These are phyloP conservation scores for Clonostachys rhizophaga DNA, from an alignment of 2,329 filamentous ascomycete species.

Conservation along the genomic window DNA sequence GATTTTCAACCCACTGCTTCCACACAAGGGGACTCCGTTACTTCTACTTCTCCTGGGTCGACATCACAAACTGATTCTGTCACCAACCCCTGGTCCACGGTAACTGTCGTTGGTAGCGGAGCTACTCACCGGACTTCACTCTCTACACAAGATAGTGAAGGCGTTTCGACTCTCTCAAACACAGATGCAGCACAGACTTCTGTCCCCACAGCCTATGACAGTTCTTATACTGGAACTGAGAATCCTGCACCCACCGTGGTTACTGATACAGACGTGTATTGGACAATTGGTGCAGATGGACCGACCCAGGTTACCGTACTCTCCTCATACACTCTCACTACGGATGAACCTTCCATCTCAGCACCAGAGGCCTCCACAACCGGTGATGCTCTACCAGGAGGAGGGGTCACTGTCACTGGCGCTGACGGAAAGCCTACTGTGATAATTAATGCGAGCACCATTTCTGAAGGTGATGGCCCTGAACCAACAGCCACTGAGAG, in stretches of 20 bases:
- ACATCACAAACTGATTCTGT: neutral
- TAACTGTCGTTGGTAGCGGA: neutral
- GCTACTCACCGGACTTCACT: too few relatives aligned
- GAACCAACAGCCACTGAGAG: too few relatives aligned
- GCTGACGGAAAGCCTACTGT: slow-evolving; percentile 3
- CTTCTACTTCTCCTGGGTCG: neutral
- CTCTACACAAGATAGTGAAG: too few relatives aligned
- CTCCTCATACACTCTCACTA: slow-evolving; percentile 12
- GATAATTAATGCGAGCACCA: neutral
- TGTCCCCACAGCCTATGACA: neutral
- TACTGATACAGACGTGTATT: slow-evolving; percentile 14
- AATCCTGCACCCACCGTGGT: slow-evolving; percentile 6
- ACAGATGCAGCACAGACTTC: neutral
- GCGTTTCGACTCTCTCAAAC: too few relatives aligned
- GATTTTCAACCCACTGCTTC: slow-evolving; percentile 4
- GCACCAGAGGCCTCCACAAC: neutral
- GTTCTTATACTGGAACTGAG: neutral
- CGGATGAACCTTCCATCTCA: slow-evolving; percentile 2
- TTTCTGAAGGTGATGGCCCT: neutral
- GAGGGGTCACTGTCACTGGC: slow-evolving; percentile 1
- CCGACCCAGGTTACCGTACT: slow-evolving; percentile 11
- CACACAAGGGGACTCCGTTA: neutral
- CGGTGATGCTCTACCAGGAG: neutral
- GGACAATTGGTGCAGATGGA: slow-evolving; percentile 7
- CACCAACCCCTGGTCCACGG: neutral